Evolutionary conservation across 2,329 filamentous ascomycete genomes (phyloP).

Genomic region (Apiospora rasikravindrae): DNA sequence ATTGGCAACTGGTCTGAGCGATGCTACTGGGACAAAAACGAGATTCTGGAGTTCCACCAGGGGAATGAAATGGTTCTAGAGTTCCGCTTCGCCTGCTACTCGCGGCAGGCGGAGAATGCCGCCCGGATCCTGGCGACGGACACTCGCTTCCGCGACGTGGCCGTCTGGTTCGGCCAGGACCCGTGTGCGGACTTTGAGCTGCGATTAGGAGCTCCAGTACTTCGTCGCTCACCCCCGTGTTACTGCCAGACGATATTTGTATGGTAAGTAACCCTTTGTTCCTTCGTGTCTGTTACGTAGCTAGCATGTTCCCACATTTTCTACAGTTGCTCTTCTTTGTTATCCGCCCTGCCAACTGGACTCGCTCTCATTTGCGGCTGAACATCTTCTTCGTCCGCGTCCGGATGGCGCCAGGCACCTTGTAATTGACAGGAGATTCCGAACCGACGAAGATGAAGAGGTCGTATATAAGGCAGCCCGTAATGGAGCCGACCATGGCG

Average conservation of each 20-base stretch:
- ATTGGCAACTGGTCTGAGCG: background rate
- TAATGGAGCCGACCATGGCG: constrained; percentile 34
- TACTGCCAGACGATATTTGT: background rate
- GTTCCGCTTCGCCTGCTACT: background rate
- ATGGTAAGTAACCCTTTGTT: background rate
- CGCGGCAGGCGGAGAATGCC: background rate
- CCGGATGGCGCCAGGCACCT: constrained; percentile 19
- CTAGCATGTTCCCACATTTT: background rate
- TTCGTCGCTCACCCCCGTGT: background rate
- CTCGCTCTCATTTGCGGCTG: background rate
- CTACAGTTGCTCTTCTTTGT: background rate
- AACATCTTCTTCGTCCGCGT: background rate
- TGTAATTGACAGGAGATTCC: constrained; percentile 36
- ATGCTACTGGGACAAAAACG: background rate
- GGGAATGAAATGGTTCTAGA: background rate
- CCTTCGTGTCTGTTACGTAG: background rate
- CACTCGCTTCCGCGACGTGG: background rate
- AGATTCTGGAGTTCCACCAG: background rate
- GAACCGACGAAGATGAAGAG: constrained; percentile 38
- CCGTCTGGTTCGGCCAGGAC: background rate
- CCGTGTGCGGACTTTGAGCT: background rate
- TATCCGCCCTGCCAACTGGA: background rate
- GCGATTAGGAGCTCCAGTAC: too few species aligned
- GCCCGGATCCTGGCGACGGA: background rate
- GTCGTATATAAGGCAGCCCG: constrained; percentile 39